Evolutionary conservation across 176 grass and related monocot species (phyloP), one percentile per base, ranked within the genome.

Genomic region (Musa beccarii): DNA sequence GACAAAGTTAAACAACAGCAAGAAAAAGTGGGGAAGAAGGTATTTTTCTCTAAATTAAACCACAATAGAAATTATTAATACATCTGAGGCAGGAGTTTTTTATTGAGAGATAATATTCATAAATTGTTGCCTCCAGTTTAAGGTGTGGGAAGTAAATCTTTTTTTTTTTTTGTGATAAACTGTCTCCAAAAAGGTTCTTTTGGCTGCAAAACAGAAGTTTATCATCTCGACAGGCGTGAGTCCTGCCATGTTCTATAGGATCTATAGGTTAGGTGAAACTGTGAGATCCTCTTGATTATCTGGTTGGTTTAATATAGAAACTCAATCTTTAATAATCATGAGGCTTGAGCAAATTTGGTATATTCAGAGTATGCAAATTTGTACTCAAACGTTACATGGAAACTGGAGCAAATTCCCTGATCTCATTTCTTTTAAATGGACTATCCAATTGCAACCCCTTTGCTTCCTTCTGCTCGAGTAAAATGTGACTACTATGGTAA

Each of bases 21-120:
- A 77, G 90, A 97, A 85, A 93, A 83, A 93, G 94, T 97, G 43
- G 91, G 89, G 15, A 90, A 97, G 66, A 97, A 90, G 90, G 93
- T 97, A 86, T 28, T 67, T 52, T 79, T 49, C 25, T 61, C 16
- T 61, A 3, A 20, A 17, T 61, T 17, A 1, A 6, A 16, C 57
- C 2, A 20, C 8, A 9, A 61, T 61, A 17, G 57, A 14, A 17
- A 17, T 61, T 43, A 5, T 43, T 43, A 43, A 43, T 43, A 43
- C 34, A 29, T 34, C 1, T 68, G 12, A 26, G 2, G 15, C 7
- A 68, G 34, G 13, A 34, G 12, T 68, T 68, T 16, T 34, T 9
- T 34, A 28, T 24, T 28, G 7, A 34, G 26, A 26, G 1, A 67
- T 67, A 67, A 23, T 64, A 64, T 64, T 64, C 11, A 0, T 26